A percentile compares a stretch with the other conserved stretches of the same genome.
Conservation (phyloP, 768 basidiomycete genomes). For the Suillus cothurnatus region DNA sequence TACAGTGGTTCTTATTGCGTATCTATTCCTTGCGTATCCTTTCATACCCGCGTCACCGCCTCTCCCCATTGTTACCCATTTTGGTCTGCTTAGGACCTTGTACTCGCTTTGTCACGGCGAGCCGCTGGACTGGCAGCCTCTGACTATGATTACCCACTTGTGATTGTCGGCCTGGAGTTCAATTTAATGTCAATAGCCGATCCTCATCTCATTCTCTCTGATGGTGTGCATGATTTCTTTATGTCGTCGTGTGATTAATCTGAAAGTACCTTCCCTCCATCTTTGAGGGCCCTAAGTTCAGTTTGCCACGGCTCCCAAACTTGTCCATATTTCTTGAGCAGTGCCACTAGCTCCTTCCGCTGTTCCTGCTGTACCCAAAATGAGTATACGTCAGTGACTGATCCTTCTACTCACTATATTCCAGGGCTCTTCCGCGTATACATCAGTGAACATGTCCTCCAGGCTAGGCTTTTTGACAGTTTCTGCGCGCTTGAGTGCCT, state of each 20-base stretch:
- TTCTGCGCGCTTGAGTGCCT: constrained; percentile 79
- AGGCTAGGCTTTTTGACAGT: constrained; percentile 65
- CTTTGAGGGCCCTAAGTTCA: constrained; percentile 76
- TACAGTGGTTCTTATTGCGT: constrained; percentile 4
- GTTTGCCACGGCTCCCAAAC: constrained; percentile 84
- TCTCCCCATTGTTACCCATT: constrained; percentile 3
- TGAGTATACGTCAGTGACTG: constrained; percentile 3
- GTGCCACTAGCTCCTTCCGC: constrained; percentile 69
- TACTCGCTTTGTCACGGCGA: constrained; percentile 5
- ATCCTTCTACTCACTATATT: constrained; percentile 62
- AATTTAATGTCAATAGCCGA: neutral
- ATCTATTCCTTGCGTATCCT: constrained; percentile 6
- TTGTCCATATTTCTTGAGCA: constrained; percentile 86
- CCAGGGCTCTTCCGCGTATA: constrained; percentile 87
- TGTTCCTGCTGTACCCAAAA: constrained; percentile 67
- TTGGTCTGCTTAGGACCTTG: constrained; percentile 6
- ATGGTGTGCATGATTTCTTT: too few species aligned
- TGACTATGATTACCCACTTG: neutral
- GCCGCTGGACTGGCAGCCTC: constrained; percentile 7
- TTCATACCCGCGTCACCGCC: constrained; percentile 9
- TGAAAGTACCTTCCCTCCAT: constrained; percentile 62
- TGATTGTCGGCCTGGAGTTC: constrained; percentile 5
- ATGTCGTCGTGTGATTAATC: constrained; percentile 23
- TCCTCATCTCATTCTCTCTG: neutral
- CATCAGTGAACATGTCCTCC: constrained; percentile 80